Conservation (phyloP, 305 asterid genomes). For the Solanum hybrid region DNA sequence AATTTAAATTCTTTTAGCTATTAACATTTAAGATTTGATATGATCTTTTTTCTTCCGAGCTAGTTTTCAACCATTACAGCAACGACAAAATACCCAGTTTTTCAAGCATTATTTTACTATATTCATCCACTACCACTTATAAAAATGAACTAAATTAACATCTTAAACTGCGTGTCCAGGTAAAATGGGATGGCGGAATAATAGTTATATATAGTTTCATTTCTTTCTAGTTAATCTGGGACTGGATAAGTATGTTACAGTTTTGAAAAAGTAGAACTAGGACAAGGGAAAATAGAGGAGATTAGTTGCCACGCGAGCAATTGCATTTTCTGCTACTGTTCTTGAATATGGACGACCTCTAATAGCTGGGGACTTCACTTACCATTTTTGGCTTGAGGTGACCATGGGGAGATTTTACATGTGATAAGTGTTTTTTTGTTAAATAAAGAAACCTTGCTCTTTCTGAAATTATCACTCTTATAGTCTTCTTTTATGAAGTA, state of each 20-base stretch:
- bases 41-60: background rate
- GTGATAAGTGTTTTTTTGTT: background rate
- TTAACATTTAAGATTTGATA: background rate
- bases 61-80: background rate
- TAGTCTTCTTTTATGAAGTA: background rate
- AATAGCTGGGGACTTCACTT: background rate
- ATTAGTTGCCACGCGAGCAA: background rate
- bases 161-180: background rate
- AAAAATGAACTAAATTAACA: background rate
- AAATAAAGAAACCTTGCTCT: background rate
- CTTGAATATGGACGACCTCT: background rate
- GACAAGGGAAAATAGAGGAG: background rate
- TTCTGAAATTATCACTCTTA: background rate
- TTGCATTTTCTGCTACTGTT: background rate
- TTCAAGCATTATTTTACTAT: background rate
- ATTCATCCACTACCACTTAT: background rate
- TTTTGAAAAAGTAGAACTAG: background rate
- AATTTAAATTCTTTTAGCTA: background rate
- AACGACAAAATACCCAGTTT: background rate
- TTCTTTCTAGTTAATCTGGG: background rate
- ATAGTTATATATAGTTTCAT: background rate
- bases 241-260: background rate
- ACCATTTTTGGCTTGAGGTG: background rate
- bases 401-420: background rate
- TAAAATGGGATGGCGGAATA: background rate